phyloP scores from a whole-genome alignment of 202 grass and related monocot genomes.

The Eragrostis tef region DNA sequence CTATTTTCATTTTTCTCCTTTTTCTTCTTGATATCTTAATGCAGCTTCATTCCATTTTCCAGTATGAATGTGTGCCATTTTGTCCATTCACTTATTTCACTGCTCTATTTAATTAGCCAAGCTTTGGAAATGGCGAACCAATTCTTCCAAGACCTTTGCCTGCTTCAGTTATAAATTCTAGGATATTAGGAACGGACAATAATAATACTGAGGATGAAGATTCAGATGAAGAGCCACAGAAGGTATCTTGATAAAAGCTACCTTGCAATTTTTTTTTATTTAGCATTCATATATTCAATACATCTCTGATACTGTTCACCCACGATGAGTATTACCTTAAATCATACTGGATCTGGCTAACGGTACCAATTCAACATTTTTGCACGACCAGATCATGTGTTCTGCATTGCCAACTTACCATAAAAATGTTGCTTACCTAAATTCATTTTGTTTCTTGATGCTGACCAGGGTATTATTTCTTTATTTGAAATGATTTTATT shows the following conservation, averaged over 20 bases:
- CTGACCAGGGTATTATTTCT: neutral
- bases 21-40: conserved; percentile 15
- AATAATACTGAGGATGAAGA: conserved; percentile 51
- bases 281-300: conserved; percentile 15
- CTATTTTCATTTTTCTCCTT: neutral
- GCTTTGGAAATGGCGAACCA: conserved; percentile 71
- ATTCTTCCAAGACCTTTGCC: conserved; percentile 92
- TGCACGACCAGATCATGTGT: conserved; percentile 19
- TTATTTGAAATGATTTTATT: neutral
- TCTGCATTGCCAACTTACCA: conserved; percentile 18
- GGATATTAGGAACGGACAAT: conserved; percentile 55
- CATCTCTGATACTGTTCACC: neutral
- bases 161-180: conserved; percentile 74
- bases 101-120: conserved; percentile 63
- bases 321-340: conserved; percentile 12
- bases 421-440: neutral
- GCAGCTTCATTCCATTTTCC: neutral
- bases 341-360: neutral
- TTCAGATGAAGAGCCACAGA: conserved; percentile 53
- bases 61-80: conserved; percentile 5
- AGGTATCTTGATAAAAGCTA: conserved; percentile 52
- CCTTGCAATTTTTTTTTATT: conserved; percentile 16
- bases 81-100: conserved; percentile 7
- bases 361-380: conserved; percentile 27
- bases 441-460: neutral